Evolutionary conservation across 768 basidiomycete genomes (phyloP).

Genomic region (Suillus cothurnatus): DNA sequence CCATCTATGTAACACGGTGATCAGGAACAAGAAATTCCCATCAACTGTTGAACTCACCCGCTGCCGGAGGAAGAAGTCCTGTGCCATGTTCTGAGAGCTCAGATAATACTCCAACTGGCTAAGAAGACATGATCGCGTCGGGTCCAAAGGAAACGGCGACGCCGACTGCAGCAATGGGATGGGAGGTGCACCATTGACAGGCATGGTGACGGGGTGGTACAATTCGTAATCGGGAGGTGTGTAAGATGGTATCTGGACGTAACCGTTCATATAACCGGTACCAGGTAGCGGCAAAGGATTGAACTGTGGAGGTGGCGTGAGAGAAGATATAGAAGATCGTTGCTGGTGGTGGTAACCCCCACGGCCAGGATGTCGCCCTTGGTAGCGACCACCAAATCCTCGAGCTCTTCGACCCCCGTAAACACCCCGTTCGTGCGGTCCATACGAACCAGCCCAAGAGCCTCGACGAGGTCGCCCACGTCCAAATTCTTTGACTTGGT

Average conservation of each 20-base stretch:
- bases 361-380: constrained; percentile 37
- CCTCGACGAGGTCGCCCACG: constrained; percentile 36
- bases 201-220: constrained; percentile 24
- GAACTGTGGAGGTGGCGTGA: constrained; percentile 36
- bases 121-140: constrained; percentile 67
- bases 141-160: constrained; percentile 61
- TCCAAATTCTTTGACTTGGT: constrained; percentile 21
- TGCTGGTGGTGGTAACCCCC: constrained; percentile 37
- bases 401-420: constrained; percentile 36
- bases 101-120: constrained; percentile 92
- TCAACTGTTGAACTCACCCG: constrained; percentile 51
- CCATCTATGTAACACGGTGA: constrained; percentile 64
- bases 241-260: constrained; percentile 30
- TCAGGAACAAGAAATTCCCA: not conserved
- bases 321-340: constrained; percentile 32
- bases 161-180: constrained; percentile 50
- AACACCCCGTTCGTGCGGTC: constrained; percentile 35
- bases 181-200: constrained; percentile 23
- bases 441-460: constrained; percentile 25
- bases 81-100: constrained; percentile 86
- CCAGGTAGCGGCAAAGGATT: constrained; percentile 27
- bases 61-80: constrained; percentile 81
- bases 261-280: constrained; percentile 30
- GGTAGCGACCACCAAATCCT: constrained; percentile 40
- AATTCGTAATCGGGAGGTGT: constrained; percentile 34